Conservation (phyloP, 768 basidiomycete species). For the Auricularia cornea region DNA sequence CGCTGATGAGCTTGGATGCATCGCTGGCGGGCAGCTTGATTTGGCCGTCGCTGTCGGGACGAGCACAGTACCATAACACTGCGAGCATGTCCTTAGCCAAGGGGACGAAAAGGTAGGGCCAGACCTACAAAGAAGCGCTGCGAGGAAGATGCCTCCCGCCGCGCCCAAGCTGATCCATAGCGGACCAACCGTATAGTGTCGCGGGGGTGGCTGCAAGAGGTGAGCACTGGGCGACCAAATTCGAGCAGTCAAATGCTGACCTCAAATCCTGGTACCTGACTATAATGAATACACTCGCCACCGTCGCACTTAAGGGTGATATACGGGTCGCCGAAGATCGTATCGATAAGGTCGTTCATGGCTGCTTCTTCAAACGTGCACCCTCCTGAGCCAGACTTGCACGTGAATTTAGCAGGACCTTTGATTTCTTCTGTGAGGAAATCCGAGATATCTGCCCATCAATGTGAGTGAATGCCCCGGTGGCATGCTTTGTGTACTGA, state of each 20-base stretch:
- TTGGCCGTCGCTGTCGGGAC: constrained; percentile 53
- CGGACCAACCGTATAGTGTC: constrained; percentile 79
- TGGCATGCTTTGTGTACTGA: constrained; percentile 35
- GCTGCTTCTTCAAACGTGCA: constrained; percentile 93
- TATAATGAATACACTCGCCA: constrained; percentile 91
- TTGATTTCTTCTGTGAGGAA: constrained; percentile 84
- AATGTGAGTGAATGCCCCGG: neutral
- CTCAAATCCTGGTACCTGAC: constrained; percentile 88
- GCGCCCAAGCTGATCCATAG: constrained; percentile 64
- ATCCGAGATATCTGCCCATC: constrained; percentile 73
- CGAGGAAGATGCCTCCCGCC: constrained; percentile 65
- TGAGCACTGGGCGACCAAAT: no score
- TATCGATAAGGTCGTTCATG: constrained; percentile 92
- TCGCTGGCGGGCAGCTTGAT: constrained; percentile 78
- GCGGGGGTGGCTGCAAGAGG: constrained; percentile 73
- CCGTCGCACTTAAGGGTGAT: constrained; percentile 82
- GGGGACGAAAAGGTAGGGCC: neutral
- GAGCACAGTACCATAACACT: constrained; percentile 84
- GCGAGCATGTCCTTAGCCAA: constrained; percentile 6
- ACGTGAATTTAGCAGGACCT: constrained; percentile 84
- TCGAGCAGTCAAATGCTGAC: no score
- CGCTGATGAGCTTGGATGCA: constrained; percentile 78
- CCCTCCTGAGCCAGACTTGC: constrained; percentile 49
- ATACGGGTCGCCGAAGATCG: constrained; percentile 85
- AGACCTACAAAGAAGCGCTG: constrained; percentile 50